These are phyloP conservation scores for Xylariaceae sp. DNA, from an alignment of 2,329 filamentous ascomycete species.

Conservation along the genomic window DNA sequence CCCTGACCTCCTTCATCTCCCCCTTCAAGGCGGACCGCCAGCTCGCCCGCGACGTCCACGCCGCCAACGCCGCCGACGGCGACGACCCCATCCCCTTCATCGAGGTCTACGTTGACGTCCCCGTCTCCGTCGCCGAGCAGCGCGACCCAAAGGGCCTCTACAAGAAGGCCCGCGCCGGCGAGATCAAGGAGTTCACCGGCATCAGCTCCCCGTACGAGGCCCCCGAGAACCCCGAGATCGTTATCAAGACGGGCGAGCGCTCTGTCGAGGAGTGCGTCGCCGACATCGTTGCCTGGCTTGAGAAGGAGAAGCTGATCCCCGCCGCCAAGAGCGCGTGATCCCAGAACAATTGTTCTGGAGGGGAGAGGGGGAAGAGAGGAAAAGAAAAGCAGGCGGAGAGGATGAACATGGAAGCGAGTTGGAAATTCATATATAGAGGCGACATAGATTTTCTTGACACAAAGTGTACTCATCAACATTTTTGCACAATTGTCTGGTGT, in stretches of 20 bases:
- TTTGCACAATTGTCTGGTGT: no score
- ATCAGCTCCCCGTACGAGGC: slow-evolving; percentile 94
- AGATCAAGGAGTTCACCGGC: slow-evolving; percentile 97
- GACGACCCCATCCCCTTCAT: slow-evolving; percentile 76
- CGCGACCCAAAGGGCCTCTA: slow-evolving; percentile 96
- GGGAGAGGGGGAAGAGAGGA: no score
- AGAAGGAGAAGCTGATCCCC: slow-evolving; percentile 59
- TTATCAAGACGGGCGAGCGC: slow-evolving; percentile 75
- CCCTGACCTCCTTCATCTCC: slow-evolving; percentile 94
- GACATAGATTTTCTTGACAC: background rate
- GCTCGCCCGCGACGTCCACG: slow-evolving; percentile 76
- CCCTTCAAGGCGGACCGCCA: slow-evolving; percentile 86
- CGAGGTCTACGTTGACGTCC: slow-evolving; percentile 90
- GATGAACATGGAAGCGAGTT: background rate
- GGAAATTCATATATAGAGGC: background rate
- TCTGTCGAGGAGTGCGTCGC: slow-evolving; percentile 84
- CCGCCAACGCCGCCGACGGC: slow-evolving; percentile 53
- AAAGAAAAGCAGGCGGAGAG: no score
- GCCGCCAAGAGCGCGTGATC: background rate
- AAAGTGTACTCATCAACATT: no score
- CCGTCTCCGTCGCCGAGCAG: slow-evolving; percentile 87
- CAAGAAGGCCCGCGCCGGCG: slow-evolving; percentile 89
- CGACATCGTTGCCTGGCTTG: slow-evolving; percentile 77
- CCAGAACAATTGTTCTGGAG: no score
- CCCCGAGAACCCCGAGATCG: slow-evolving; percentile 79